These are phyloP conservation scores for Lagenaria siceraria DNA, from an alignment of 306 rosid genomes.

Conservation along the genomic window DNA sequence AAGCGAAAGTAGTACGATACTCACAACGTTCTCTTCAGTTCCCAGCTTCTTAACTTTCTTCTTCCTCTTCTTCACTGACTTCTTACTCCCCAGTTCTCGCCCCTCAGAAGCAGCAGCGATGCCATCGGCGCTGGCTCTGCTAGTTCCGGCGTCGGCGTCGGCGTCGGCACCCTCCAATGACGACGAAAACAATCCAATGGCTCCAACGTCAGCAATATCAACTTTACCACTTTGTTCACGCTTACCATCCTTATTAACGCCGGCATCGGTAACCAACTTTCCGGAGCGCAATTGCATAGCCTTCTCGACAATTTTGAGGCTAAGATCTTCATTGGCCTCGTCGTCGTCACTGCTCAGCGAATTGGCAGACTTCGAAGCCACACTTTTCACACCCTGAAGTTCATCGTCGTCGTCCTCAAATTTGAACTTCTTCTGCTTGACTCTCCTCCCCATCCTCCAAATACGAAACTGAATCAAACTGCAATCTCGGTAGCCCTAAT, in stretches of 20 bases:
- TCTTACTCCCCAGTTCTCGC: conserved; percentile 11
- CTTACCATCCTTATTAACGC: background rate
- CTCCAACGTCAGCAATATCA: background rate
- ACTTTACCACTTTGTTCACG: background rate
- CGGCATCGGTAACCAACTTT: conserved; percentile 5
- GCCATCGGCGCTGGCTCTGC: background rate
- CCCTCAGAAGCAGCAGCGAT: background rate
- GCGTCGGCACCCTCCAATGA: conserved; percentile 6
- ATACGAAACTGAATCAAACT: conserved; percentile 2
- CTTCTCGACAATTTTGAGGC: conserved; percentile 52
- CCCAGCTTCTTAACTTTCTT: conserved; percentile 24
- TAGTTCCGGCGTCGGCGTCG: background rate
- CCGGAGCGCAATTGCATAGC: conserved; percentile 36
- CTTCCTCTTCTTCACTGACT: conserved; percentile 12
- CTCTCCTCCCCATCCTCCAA: conserved; percentile 33
- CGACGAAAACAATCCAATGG: conserved; percentile 1
- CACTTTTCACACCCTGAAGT: background rate
- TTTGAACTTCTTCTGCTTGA: conserved; percentile 26
- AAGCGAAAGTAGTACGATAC: conserved; percentile 9
- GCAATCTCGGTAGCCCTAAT: background rate
- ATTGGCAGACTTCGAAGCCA: conserved; percentile 9
- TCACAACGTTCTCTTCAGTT: conserved; percentile 27
- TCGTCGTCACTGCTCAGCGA: conserved; percentile 35
- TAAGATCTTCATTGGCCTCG: conserved; percentile 70
- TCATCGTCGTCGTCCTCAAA: conserved; percentile 18